Percentiles rank a stretch among this genome's conserved stretches.
phyloP scores from a whole-genome alignment of 192 early-diverging fungal genomes.

The Dissophora ornata region DNA sequence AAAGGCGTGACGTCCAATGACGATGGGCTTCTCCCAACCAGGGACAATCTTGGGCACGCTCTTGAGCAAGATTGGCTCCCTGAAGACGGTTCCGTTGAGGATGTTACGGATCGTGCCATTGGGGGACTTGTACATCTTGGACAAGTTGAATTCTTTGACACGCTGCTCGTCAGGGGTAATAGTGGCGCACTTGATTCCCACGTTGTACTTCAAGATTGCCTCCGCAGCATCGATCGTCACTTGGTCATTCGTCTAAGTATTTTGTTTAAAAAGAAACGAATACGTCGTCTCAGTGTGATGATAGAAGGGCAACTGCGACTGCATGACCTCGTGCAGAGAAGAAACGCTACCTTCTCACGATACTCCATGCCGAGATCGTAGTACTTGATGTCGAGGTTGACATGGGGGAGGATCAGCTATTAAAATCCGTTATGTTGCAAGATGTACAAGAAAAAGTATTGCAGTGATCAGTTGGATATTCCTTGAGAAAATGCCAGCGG shows the following conservation, averaged over 20 bases:
- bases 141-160: slow-evolving; percentile 94
- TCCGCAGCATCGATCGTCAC: slow-evolving; percentile 95
- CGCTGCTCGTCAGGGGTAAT: slow-evolving; percentile 98
- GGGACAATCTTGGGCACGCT: slow-evolving; percentile 94
- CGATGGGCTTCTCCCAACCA: slow-evolving; percentile 93
- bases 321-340: not conserved
- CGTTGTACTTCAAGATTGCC: slow-evolving; percentile 97
- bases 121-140: slow-evolving; percentile 97
- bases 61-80: slow-evolving; percentile 95
- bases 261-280: not conserved
- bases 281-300: too few species aligned
- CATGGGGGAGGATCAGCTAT: slow-evolving; percentile 86
- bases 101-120: slow-evolving; percentile 98
- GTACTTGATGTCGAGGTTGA: slow-evolving; percentile 96
- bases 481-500: not conserved
- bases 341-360: slow-evolving; percentile 75
- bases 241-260: slow-evolving; percentile 64
- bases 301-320: too few species aligned
- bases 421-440: not conserved
- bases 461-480: not conserved
- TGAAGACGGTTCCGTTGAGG: slow-evolving; percentile 96
- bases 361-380: slow-evolving; percentile 95
- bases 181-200: slow-evolving; percentile 99
- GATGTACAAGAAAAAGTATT: too few species aligned
- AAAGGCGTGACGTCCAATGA: slow-evolving; percentile 97